Conservation (phyloP, 192 early-diverging fungal genomes). For the Podila epicladia region DNA sequence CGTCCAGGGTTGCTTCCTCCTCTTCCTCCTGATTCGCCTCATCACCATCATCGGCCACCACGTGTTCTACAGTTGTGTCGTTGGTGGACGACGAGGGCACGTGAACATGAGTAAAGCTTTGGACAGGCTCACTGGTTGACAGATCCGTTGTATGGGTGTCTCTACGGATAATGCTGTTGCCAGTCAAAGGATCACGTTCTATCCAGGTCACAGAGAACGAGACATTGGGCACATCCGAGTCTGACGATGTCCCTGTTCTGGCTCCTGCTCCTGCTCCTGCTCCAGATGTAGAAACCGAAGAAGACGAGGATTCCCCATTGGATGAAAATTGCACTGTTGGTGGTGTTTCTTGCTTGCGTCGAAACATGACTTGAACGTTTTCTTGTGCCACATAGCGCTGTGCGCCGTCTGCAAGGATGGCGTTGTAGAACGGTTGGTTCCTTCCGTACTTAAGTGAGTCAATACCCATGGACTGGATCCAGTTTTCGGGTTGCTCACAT, state of each 20-base stretch:
- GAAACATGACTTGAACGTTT: constrained; percentile 42
- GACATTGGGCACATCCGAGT: neutral
- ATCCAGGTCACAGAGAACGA: constrained; percentile 3
- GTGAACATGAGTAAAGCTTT: neutral
- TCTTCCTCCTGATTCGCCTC: too few species aligned
- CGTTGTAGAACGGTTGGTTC: constrained; percentile 52
- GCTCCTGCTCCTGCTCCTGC: neutral
- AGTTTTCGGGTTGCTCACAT: constrained; percentile 35
- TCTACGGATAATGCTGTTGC: neutral
- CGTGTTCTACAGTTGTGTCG: too few species aligned
- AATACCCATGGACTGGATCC: constrained; percentile 40
- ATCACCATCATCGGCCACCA: too few species aligned
- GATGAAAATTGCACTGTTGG: too few species aligned
- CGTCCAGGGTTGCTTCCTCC: too few species aligned
- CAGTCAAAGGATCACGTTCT: neutral
- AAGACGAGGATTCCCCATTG: neutral
- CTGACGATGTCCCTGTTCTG: neutral
- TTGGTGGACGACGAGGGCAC: too few species aligned
- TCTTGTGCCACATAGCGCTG: constrained; percentile 48
- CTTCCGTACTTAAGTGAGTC: constrained; percentile 24
- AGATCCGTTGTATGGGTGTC: neutral
- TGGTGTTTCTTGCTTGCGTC: constrained; percentile 9
- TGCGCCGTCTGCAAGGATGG: constrained; percentile 24
- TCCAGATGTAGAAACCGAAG: neutral
- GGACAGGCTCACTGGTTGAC: neutral